These are phyloP conservation scores for Backusella parvicylindrica DNA, from an alignment of 192 early-diverging fungal genomes.

Conservation along the genomic window DNA sequence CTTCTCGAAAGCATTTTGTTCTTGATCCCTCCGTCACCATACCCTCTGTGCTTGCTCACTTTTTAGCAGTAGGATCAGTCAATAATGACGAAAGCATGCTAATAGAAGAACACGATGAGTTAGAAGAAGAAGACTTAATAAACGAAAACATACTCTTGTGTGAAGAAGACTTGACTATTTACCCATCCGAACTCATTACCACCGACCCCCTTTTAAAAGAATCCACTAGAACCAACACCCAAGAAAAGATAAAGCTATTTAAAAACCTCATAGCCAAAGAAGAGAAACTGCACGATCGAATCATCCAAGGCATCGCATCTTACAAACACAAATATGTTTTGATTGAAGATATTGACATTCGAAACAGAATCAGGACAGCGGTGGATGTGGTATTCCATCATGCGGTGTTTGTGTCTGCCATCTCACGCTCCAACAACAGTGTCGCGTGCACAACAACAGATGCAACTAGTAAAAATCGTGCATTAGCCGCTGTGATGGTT, in stretches of 20 bases:
- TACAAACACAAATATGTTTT: constrained; percentile 37
- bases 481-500: constrained; percentile 28
- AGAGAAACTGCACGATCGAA: constrained; percentile 24
- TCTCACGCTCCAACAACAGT: neutral
- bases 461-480: constrained; percentile 7
- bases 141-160: neutral
- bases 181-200: constrained; percentile 1
- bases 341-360: constrained; percentile 37
- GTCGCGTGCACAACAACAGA: constrained; percentile 14
- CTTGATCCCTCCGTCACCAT: neutral
- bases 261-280: constrained; percentile 16
- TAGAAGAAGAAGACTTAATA: neutral
- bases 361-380: constrained; percentile 30
- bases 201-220: neutral
- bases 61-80: neutral
- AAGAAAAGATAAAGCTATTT: constrained; percentile 10
- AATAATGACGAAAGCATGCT: neutral
- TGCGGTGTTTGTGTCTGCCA: constrained; percentile 31
- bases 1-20: neutral
- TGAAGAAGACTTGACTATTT: neutral
- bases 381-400: constrained; percentile 39
- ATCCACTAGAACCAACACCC: neutral
- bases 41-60: neutral
- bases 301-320: constrained; percentile 34
- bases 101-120: neutral